These are phyloP conservation scores for Hyaloscypha bicolor DNA, from an alignment of 495 filamentous ascomycete genomes.

Conservation along the genomic window DNA sequence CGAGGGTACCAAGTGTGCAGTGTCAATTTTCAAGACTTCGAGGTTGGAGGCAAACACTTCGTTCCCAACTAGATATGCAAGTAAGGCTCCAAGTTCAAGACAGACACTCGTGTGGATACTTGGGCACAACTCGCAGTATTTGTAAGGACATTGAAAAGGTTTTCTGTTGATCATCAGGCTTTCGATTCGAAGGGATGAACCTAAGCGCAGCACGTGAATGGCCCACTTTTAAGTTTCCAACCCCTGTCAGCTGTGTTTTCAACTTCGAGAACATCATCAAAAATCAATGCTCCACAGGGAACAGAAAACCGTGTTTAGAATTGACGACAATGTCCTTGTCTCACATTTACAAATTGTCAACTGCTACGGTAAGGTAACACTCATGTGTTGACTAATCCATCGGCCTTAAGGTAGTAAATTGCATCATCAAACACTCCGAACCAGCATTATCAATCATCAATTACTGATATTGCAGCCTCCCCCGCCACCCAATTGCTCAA, in stretches of 20 bases:
- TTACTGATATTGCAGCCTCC: conserved; percentile 5
- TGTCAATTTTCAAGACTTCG: neutral
- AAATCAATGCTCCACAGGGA: neutral
- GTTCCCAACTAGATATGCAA: neutral
- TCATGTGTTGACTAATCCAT: neutral
- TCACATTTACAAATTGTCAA: neutral
- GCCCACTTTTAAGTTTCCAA: neutral
- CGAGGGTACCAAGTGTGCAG: neutral
- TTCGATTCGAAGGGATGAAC: neutral
- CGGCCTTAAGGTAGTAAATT: conserved; percentile 7
- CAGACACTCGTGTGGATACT: neutral
- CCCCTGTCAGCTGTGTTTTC: neutral
- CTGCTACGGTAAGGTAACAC: neutral
- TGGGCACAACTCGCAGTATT: neutral
- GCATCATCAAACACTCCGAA: conserved; percentile 6
- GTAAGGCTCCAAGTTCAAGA: neutral
- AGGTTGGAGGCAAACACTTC: neutral
- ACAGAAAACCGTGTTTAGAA: neutral
- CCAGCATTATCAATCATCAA: conserved; percentile 31
- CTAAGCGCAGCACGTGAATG: neutral
- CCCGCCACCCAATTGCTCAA: neutral
- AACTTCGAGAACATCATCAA: neutral
- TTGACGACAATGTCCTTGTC: neutral
- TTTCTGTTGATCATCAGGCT: too few species aligned
- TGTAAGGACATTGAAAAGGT: too few species aligned